Percentiles rank a stretch among this genome's conserved stretches.
These are phyloP conservation scores for Aspergillus awamori DNA, from an alignment of 2,329 filamentous ascomycete genomes.

Conservation along the genomic window DNA sequence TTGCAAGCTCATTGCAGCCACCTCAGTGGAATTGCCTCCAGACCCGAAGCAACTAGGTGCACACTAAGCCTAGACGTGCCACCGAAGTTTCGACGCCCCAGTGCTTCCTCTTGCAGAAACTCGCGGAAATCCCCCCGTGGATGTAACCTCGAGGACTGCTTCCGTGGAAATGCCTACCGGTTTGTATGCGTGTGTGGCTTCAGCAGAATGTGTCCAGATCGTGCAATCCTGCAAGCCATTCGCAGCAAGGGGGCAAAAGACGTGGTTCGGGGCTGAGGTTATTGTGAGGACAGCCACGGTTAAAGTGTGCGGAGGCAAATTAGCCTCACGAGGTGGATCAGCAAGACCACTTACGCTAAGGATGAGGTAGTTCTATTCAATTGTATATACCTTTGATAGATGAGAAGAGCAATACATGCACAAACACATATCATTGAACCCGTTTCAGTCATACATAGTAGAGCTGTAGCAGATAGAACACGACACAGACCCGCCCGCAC, in stretches of 20 bases:
- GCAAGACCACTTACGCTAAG: too few relatives aligned
- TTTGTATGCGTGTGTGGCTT: conserved; percentile 32
- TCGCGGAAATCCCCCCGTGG: conserved; percentile 19
- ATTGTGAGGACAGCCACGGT: background rate
- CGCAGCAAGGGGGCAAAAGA: conserved; percentile 35
- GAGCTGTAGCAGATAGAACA: too few relatives aligned
- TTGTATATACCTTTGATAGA: too few relatives aligned
- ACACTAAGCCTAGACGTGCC: background rate
- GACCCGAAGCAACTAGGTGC: too few relatives aligned
- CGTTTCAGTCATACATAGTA: too few relatives aligned
- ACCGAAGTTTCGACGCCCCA: background rate
- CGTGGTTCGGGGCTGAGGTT: conserved; percentile 36
- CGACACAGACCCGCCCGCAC: too few relatives aligned
- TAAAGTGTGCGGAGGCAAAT: background rate
- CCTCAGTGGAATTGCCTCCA: background rate
- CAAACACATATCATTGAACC: too few relatives aligned
- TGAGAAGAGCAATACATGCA: too few relatives aligned
- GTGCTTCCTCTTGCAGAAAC: background rate
- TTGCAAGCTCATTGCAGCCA: background rate
- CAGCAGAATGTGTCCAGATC: conserved; percentile 33
- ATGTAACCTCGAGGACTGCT: conserved; percentile 24
- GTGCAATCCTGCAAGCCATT: conserved; percentile 29
- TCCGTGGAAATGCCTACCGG: conserved; percentile 35
- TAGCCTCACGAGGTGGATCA: background rate
- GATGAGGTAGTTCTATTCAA: too few relatives aligned